A percentile compares a stretch with the other conserved stretches of the same genome.
Evolutionary conservation across 805 yeast genomes (phyloP).

Genomic region (Yamadazyma nakazawae): DNA sequence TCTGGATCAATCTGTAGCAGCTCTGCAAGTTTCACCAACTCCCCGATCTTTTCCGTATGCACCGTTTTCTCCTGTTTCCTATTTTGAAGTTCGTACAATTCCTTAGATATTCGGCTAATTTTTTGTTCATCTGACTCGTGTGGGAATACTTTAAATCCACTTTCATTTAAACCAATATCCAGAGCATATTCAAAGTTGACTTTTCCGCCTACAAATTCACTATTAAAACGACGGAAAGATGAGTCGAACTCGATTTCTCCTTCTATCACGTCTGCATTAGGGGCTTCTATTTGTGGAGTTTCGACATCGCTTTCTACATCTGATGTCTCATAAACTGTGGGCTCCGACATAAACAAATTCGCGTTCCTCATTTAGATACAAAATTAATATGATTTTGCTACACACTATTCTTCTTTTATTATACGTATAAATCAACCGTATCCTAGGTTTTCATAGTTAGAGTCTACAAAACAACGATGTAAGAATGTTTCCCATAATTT

Average conservation of each 20-base stretch:
- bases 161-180: slow-evolving; percentile 14
- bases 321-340: slow-evolving; percentile 46
- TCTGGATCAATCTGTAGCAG: slow-evolving; percentile 1
- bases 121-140: slow-evolving; percentile 38
- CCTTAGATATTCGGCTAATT: slow-evolving; percentile 35
- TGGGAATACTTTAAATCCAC: slow-evolving; percentile 20
- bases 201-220: slow-evolving; percentile 18
- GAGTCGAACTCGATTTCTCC: slow-evolving; percentile 13
- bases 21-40: slow-evolving; percentile 8
- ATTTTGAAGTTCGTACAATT: slow-evolving; percentile 33
- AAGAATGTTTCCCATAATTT: slow-evolving; percentile 55
- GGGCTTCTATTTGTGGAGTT: neutral
- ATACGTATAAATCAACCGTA: slow-evolving; percentile 24
- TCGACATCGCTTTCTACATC: slow-evolving; percentile 35
- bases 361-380: neutral
- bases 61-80: slow-evolving; percentile 9
- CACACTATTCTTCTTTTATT: neutral
- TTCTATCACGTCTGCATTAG: slow-evolving; percentile 16
- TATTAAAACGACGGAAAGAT: slow-evolving; percentile 11
- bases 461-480: slow-evolving; percentile 57
- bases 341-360: slow-evolving; percentile 5
- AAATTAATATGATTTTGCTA: too few relatives aligned
- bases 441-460: slow-evolving; percentile 58
- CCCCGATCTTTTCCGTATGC: slow-evolving; percentile 8
- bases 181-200: slow-evolving; percentile 39